A percentile compares a stretch with the other conserved stretches of the same genome.
Conservation (phyloP, 164 flowering plant species). For the Macadamia integrifolia region DNA sequence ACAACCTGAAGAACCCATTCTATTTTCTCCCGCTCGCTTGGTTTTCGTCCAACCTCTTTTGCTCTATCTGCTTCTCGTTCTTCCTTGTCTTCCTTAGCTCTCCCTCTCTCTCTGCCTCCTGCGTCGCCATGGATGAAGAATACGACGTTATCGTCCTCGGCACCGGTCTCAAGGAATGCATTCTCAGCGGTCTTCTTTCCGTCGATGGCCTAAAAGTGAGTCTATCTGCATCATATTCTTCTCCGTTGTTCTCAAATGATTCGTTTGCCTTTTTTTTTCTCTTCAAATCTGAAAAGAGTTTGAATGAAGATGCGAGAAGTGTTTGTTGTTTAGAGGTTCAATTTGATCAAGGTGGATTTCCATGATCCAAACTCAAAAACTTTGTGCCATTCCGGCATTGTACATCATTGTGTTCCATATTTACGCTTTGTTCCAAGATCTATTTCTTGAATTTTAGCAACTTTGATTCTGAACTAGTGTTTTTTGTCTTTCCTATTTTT, state of each 20-base stretch:
- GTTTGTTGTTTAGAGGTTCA: background rate
- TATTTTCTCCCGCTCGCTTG: constrained; percentile 5
- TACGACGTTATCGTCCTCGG: constrained; percentile 29
- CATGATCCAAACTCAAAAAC: too few relatives aligned
- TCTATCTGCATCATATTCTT: background rate
- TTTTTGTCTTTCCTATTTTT: too few relatives aligned
- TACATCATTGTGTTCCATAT: too few relatives aligned
- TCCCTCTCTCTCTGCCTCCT: background rate
- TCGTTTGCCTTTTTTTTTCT: background rate
- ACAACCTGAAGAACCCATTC: background rate
- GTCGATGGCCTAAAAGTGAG: constrained; percentile 26
- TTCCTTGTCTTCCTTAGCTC: background rate
- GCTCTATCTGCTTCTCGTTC: constrained; percentile 2
- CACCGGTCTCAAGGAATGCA: constrained; percentile 31
- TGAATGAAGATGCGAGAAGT: background rate
- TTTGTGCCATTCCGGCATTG: too few relatives aligned
- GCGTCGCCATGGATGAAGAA: constrained; percentile 28
- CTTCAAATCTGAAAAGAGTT: background rate
- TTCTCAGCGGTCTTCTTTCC: constrained; percentile 35
- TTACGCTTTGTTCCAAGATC: too few relatives aligned
- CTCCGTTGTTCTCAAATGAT: too few relatives aligned
- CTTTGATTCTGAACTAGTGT: too few relatives aligned
- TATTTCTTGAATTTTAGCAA: too few relatives aligned
- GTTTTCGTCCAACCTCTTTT: background rate
- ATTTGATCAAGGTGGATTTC: background rate